Evolutionary conservation across 208 protist genomes (phyloP).

Genomic region (Willaertia magna): DNA sequence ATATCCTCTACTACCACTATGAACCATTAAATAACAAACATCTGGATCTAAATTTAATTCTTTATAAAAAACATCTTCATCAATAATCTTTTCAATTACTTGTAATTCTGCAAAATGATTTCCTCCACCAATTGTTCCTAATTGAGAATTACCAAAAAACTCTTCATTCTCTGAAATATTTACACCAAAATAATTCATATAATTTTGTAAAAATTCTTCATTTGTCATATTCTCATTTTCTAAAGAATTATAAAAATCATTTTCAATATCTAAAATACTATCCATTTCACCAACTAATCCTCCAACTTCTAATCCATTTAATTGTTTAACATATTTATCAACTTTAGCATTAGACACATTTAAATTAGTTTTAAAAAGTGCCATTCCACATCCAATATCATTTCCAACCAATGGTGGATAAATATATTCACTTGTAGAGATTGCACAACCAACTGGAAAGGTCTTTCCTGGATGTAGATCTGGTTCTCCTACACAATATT

Average conservation of each 20-base stretch:
- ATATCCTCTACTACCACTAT: not conserved
- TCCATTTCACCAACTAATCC: not conserved
- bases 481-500: not conserved
- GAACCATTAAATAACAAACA: not conserved
- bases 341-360: not conserved
- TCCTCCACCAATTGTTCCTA: slow-evolving; percentile 1
- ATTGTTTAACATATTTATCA: not conserved
- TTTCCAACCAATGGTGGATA: not conserved
- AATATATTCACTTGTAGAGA: not conserved
- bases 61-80: not conserved
- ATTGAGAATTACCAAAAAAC: not conserved
- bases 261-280: not conserved
- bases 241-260: too few relatives aligned
- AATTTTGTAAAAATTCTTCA: not conserved
- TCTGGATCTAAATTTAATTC: not conserved
- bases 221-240: too few relatives aligned
- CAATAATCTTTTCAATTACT: not conserved
- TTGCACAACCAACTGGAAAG: not conserved
- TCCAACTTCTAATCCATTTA: not conserved
- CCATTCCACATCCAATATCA: not conserved
- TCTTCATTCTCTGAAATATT: not conserved
- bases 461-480: not conserved
- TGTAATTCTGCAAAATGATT: slow-evolving; percentile 15
- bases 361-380: not conserved
- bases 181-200: not conserved